Base-by-base conservation (phyloP, 345 rosid genomes). In the Aurinia saxatilis region DNA sequence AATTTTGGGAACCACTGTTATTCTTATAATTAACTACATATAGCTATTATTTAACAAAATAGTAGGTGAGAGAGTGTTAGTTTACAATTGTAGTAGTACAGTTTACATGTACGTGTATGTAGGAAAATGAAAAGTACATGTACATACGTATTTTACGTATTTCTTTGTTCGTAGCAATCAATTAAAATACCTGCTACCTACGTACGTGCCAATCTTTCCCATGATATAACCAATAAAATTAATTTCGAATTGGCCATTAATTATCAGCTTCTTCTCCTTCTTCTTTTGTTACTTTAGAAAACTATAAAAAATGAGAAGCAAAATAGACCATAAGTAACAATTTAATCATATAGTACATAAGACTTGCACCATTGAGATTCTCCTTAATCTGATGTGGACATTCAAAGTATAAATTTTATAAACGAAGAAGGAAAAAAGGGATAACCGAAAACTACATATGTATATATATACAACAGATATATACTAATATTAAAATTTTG, bases 331-430 rank as follows among this genome's bases (percentile, higher is more conserved):
- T 38, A 53, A 37, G 27, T 30, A 39, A 62, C 29, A 47, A 46
- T 12, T 15, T 19, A 6, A 12, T 17, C n/a, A 42, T 49, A 53
- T 12, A 21, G 10, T 39, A 58, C 45, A 53, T 62, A 54, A 60
- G 45, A 52, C 8, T 46, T 60, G 55, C 49, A 69, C 54, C 36
- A 61, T 47, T 37, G 21, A 14, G 57, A 18, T 46, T 45, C 55
- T 60, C 54, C 56, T 34, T 60, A n/a, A n/a, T n/a, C n/a, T 45
- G 46, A 7, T 33, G 57, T n/a, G n/a, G 61, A 13, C 34, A 60
- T 37, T 44, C 34, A 36, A 33, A 56, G 60, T 52, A 60, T 31
- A 29, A 1, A 59, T 5, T 2, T 51, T 47, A 39, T 51, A 38
- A 55, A 60, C 27, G 53, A 50, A 13, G 40, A 41, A 38, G 6